These are phyloP conservation scores for Talaromyces funiculosus DNA, from an alignment of 2,329 filamentous ascomycete species.

Conservation along the genomic window DNA sequence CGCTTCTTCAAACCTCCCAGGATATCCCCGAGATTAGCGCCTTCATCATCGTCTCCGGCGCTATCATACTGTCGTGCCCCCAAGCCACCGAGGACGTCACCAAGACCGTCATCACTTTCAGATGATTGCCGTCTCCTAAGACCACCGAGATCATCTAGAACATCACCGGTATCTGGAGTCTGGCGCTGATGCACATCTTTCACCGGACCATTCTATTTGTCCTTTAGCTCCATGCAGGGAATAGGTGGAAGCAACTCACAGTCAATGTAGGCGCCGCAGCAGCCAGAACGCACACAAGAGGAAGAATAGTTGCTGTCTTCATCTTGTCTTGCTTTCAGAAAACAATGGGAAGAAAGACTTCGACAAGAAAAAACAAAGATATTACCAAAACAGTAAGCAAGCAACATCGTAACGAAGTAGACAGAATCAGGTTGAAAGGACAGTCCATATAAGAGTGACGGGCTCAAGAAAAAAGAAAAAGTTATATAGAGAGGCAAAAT, in stretches of 20 bases:
- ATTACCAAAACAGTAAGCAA: too few relatives aligned
- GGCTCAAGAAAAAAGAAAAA: neutral
- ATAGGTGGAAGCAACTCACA: neutral
- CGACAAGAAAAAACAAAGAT: too few relatives aligned
- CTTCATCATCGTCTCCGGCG: too few relatives aligned
- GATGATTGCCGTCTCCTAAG: neutral
- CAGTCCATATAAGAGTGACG: neutral
- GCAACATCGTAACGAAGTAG: too few relatives aligned
- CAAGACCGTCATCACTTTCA: neutral
- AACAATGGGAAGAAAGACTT: neutral
- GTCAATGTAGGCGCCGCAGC: neutral
- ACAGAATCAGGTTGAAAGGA: neutral
- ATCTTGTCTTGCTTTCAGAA: neutral
- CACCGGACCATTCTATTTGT: neutral
- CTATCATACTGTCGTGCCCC: too few relatives aligned
- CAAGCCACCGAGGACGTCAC: neutral
- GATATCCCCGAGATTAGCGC: too few relatives aligned
- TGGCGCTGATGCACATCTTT: neutral
- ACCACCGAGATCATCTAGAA: neutral
- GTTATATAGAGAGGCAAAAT: neutral
- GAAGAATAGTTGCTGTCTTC: neutral
- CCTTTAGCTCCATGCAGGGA: neutral
- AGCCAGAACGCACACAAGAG: slow-evolving; percentile 1
- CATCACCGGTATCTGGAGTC: neutral
- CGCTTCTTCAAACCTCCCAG: neutral